These are phyloP conservation scores for Vanrija humicola DNA, from an alignment of 1,284 basidiomycete species.

Conservation along the genomic window DNA sequence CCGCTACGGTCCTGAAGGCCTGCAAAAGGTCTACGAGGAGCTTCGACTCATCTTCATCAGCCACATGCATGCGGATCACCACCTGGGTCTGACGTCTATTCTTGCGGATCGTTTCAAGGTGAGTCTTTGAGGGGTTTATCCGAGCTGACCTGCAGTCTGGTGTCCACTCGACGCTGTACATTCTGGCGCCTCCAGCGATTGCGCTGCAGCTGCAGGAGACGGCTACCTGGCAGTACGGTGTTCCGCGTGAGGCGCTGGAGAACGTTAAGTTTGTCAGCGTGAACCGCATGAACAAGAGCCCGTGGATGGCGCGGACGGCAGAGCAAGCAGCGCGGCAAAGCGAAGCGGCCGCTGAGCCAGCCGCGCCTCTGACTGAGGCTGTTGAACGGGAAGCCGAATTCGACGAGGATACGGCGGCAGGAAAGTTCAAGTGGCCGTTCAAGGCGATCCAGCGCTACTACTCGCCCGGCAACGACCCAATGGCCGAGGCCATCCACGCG, in stretches of 20 bases:
- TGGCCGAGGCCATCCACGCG: background rate
- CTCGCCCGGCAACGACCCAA: background rate
- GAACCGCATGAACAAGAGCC: conserved; percentile 14
- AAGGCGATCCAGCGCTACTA: conserved; percentile 7
- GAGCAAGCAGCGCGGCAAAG: background rate
- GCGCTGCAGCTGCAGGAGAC: conserved; percentile 50
- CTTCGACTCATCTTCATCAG: conserved; percentile 79
- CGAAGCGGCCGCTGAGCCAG: background rate
- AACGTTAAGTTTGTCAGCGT: conserved; percentile 40
- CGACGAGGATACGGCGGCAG: conserved; percentile 15
- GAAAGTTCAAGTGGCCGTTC: conserved; percentile 24
- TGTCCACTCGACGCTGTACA: conserved; percentile 54
- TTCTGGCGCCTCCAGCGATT: conserved; percentile 56
- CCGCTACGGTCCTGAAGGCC: conserved; percentile 63
- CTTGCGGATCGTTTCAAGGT: conserved; percentile 70
- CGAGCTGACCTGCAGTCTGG: conserved; percentile 21
- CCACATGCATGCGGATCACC: conserved; percentile 91
- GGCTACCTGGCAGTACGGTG: conserved; percentile 29
- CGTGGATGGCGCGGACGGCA: background rate
- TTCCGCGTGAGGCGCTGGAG: conserved; percentile 28
- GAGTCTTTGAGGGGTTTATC: conserved; percentile 22
- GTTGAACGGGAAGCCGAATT: conserved; percentile 3
- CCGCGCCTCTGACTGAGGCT: background rate
- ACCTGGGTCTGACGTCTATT: conserved; percentile 73
- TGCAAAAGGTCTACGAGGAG: conserved; percentile 58